phyloP scores from a whole-genome alignment of 2,329 filamentous ascomycete species.

The Albifimbria verrucaria region DNA sequence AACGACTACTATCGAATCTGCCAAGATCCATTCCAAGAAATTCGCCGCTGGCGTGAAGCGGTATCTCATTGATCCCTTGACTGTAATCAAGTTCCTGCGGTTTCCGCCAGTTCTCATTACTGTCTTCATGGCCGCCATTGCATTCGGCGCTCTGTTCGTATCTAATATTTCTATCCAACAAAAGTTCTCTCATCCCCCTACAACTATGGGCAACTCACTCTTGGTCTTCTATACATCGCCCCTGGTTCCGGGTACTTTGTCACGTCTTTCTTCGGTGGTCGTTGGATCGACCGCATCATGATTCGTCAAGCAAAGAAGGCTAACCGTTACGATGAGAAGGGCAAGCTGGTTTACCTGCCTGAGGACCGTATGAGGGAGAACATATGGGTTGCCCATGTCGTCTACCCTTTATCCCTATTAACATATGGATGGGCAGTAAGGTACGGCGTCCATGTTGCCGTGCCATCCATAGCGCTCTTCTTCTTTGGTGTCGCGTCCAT shows the following conservation, averaged over 20 bases:
- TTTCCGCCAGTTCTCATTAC: conserved; percentile 71
- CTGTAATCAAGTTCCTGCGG: conserved; percentile 66
- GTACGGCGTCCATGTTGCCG: conserved; percentile 63
- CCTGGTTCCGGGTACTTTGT: conserved; percentile 70
- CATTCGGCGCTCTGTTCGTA: conserved; percentile 72
- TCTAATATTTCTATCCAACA: conserved; percentile 75
- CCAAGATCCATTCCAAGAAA: conserved; percentile 53
- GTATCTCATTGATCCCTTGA: conserved; percentile 68
- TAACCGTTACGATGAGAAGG: conserved; percentile 63
- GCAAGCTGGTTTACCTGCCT: conserved; percentile 64
- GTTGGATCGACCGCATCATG: conserved; percentile 82
- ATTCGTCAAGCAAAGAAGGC: conserved; percentile 68
- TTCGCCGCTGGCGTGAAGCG: conserved; percentile 53
- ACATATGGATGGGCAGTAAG: conserved; percentile 75
- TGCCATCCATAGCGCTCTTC: conserved; percentile 63
- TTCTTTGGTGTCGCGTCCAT: conserved; percentile 75
- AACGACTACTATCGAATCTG: conserved; percentile 60
- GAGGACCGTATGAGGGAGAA: conserved; percentile 84
- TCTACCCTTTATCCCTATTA: conserved; percentile 69
- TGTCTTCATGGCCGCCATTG: conserved; percentile 70
- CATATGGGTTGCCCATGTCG: conserved; percentile 67
- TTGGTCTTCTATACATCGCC: conserved; percentile 77
- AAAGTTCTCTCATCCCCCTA: conserved; percentile 68
- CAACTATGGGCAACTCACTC: conserved; percentile 61
- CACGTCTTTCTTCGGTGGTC: conserved; percentile 66